Conservation (phyloP, 805 yeast species). For the Nakazawaea holstii region DNA sequence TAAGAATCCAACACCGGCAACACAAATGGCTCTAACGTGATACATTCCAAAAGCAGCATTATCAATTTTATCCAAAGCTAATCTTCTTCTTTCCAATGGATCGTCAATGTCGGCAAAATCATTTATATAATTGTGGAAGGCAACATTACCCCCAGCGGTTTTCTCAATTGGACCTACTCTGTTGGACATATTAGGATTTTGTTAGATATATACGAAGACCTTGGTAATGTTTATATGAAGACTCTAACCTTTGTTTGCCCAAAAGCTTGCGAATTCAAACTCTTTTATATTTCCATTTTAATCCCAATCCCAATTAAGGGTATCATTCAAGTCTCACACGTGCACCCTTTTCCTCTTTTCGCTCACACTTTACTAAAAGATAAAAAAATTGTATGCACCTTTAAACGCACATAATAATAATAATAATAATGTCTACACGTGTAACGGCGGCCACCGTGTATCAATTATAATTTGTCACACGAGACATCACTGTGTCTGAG, state of each 20-base stretch:
- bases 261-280: not conserved
- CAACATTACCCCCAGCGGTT: constrained; percentile 76
- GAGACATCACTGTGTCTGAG: too few species aligned
- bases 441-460: too few species aligned
- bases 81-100: constrained; percentile 82
- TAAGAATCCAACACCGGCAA: constrained; percentile 92
- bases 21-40: constrained; percentile 73
- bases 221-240: too few species aligned
- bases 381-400: too few species aligned
- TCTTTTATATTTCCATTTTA: constrained; percentile 3
- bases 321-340: not conserved
- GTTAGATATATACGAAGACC: too few species aligned
- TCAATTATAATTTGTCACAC: too few species aligned
- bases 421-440: too few species aligned
- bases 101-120: constrained; percentile 80
- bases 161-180: constrained; percentile 12
- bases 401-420: too few species aligned
- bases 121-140: constrained; percentile 76
- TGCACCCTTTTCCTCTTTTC: not conserved
- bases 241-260: too few species aligned
- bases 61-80: constrained; percentile 80
- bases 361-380: not conserved
- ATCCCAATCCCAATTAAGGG: constrained; percentile 1
- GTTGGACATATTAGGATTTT: not conserved
- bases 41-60: constrained; percentile 78